Evolutionary conservation across 768 basidiomycete species (phyloP), one percentile per base, ranked within the genome.

Genomic region (Omphalotus guepiniiformis): DNA sequence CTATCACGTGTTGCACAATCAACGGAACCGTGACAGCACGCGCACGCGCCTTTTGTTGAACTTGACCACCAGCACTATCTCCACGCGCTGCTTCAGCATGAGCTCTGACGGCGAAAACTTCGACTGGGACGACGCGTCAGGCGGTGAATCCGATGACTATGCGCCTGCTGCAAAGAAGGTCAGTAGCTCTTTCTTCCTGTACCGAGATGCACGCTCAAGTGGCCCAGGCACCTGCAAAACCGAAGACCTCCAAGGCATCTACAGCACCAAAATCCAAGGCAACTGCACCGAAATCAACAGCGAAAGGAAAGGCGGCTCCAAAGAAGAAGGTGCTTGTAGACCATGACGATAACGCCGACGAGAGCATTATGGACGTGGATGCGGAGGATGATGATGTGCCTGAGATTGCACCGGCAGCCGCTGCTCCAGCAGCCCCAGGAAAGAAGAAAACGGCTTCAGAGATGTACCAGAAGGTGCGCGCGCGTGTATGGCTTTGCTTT

Each of bases 371-470:
- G 44, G 74, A 73, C 13, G 59, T 71, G 19, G 76, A 73, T 49
- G 61, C 61, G 23, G 60, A 55, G n/a, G 65, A 59, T 29, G 62
- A 51, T 36, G 58, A 70, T 50, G 72, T 63, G 42, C 70, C 70
- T 19, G 69, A 72, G 53, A 35, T 55, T 51, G 35, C 61, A 22
- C n/a, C n/a, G n/a, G n/a, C n/a, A n/a, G n/a, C n/a, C n/a, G 36
- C 62, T 4, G 53, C 45, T 18, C 47, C 34, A 50, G 60, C 55
- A 6, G 62, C 61, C 32, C 47, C 64, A 13, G 70, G 67, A 46
- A 88, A 87, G 71, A 85, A 88, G 71, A 95, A 95, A 72, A 88
- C 82, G 11, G 90, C 88, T 2, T 91, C 90, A 6, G 91, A 97
- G 60, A 93, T 78, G 29, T 95, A 94, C 60, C 84, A 83, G 43